Evolutionary conservation across 108 stramenopile species (phyloP).

Genomic region (Ochromonas danica): DNA sequence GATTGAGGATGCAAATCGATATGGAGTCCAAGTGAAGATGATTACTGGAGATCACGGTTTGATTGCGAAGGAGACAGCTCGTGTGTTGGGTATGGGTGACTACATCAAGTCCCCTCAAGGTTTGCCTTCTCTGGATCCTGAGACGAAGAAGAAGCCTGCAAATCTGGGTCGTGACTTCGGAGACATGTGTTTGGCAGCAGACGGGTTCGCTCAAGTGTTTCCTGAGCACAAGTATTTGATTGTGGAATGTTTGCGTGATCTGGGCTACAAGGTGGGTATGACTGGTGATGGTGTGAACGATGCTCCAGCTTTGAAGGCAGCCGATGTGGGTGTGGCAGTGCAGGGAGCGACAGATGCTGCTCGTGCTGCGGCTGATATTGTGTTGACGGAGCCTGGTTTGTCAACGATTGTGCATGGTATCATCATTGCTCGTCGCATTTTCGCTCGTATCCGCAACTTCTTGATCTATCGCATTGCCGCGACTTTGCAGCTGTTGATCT

Average conservation of each 20-base stretch:
- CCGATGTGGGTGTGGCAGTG: constrained; percentile 72
- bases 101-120: background rate
- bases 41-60: constrained; percentile 76
- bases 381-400: constrained; percentile 60
- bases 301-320: constrained; percentile 69
- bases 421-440: constrained; percentile 44
- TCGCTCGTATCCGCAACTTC: constrained; percentile 46
- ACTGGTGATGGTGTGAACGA: constrained; percentile 77
- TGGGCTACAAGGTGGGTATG: constrained; percentile 57
- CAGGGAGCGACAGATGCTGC: constrained; percentile 72
- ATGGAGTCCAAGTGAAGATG: constrained; percentile 76
- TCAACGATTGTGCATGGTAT: constrained; percentile 62
- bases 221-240: constrained; percentile 77
- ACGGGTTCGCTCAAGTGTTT: constrained; percentile 65
- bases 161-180: constrained; percentile 48
- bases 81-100: constrained; percentile 62
- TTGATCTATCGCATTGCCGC: constrained; percentile 57
- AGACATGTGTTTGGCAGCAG: constrained; percentile 56
- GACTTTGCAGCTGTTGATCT: constrained; percentile 70
- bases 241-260: constrained; percentile 56
- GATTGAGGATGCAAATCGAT: constrained; percentile 55
- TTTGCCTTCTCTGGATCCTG: background rate
- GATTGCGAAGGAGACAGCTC: constrained; percentile 70
- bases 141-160: constrained; percentile 6
- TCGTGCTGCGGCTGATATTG: constrained; percentile 67